Conservation (phyloP, 352 stramenopile species). For the Globisporangium paroecandrum region DNA sequence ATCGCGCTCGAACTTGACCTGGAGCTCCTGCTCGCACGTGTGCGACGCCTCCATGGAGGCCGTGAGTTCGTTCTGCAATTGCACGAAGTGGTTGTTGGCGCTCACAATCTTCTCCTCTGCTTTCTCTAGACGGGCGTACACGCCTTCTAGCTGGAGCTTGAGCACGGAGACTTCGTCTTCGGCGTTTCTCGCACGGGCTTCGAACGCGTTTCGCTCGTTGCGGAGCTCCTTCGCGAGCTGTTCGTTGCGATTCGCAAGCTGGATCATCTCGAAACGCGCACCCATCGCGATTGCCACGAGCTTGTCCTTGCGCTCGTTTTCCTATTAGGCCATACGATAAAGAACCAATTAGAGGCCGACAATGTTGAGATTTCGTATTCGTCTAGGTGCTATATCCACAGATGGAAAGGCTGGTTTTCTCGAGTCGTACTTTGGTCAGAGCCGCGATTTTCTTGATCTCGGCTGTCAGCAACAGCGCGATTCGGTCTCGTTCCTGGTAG, state of each 20-base stretch:
- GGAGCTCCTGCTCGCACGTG: conserved; percentile 44
- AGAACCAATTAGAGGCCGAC: not conserved
- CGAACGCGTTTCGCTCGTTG: conserved; percentile 20
- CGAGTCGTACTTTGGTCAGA: conserved; percentile 45
- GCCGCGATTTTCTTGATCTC: conserved; percentile 81
- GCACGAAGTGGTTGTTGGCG: conserved; percentile 24
- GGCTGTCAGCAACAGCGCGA: conserved; percentile 42
- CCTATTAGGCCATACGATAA: conserved; percentile 18
- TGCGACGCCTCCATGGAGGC: conserved; percentile 23
- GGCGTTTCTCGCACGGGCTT: conserved; percentile 26
- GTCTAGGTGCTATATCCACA: not conserved
- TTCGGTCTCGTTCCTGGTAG: conserved; percentile 44
- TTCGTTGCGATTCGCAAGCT: conserved; percentile 47
- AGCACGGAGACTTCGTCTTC: conserved; percentile 34
- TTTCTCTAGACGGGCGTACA: conserved; percentile 42
- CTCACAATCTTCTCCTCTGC: conserved; percentile 27
- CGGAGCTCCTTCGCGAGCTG: conserved; percentile 28
- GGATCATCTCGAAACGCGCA: conserved; percentile 67
- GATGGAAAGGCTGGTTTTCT: not conserved
- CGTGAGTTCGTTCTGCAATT: conserved; percentile 28
- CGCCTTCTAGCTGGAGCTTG: conserved; percentile 46
- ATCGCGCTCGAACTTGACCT: conserved; percentile 40
- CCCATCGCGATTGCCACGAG: conserved; percentile 76
- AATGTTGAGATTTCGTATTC: not conserved
- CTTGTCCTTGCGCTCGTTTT: conserved; percentile 70